A percentile compares a stretch with the other conserved stretches of the same genome.
phyloP scores from a whole-genome alignment of 2,329 filamentous ascomycete genomes.

The Venturia aucupariae region DNA sequence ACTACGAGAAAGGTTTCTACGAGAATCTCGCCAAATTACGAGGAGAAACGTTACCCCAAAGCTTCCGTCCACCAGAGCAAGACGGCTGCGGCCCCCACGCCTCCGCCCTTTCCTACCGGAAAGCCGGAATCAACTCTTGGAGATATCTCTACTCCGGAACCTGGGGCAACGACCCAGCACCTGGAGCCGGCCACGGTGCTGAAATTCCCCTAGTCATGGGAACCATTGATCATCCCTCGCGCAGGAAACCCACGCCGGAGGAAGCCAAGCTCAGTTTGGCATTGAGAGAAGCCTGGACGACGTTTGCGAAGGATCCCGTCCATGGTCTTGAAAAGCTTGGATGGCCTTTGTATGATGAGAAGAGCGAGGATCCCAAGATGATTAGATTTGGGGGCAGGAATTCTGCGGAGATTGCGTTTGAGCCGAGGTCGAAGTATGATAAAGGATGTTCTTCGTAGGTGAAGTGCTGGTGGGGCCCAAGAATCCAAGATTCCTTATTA shows the following conservation, averaged over 20 bases:
- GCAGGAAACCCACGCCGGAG: not conserved
- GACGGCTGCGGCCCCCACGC: too few relatives aligned
- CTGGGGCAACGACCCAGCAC: too few relatives aligned
- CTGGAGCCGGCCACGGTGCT: slow-evolving; percentile 5
- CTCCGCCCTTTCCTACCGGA: too few relatives aligned
- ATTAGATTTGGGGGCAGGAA: not conserved
- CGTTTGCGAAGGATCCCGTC: slow-evolving; percentile 13
- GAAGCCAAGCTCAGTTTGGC: slow-evolving; percentile 1
- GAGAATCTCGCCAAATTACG: too few relatives aligned
- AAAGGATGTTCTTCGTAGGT: not conserved
- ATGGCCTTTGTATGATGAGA: slow-evolving; percentile 14
- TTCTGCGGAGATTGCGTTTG: not conserved
- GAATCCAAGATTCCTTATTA: too few relatives aligned
- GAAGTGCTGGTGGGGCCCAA: too few relatives aligned
- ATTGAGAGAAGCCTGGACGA: slow-evolving; percentile 9
- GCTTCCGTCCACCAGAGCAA: too few relatives aligned
- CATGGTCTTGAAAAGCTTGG: slow-evolving; percentile 12
- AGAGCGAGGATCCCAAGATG: not conserved
- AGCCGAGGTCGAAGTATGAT: not conserved
- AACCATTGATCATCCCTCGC: slow-evolving; percentile 1
- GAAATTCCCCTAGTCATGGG: slow-evolving; percentile 11
- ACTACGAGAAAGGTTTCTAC: too few relatives aligned
- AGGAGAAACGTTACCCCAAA: too few relatives aligned
- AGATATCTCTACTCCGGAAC: too few relatives aligned
- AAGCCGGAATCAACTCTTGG: too few relatives aligned